phyloP scores from a whole-genome alignment of 2,329 filamentous ascomycete genomes.

The Apiospora aurea region DNA sequence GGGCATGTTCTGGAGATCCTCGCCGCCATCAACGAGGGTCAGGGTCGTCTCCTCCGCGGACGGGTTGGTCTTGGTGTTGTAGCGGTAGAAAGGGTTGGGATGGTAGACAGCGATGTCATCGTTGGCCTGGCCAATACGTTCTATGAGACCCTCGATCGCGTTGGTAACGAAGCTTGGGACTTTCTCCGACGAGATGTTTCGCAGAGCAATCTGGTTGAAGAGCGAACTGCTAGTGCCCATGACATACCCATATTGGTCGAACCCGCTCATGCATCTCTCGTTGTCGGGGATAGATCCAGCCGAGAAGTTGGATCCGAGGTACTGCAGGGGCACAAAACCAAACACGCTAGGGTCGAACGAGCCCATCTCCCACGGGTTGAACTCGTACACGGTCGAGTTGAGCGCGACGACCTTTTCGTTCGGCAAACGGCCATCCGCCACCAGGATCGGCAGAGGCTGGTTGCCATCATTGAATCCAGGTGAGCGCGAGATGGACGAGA shows the following conservation, averaged over 20 bases:
- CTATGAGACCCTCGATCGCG: conserved; percentile 60
- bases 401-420: conserved; percentile 66
- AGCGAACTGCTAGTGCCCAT: conserved; percentile 87
- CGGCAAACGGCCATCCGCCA: conserved; percentile 72
- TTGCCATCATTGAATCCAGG: conserved; percentile 67
- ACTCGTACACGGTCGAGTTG: conserved; percentile 81
- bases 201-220: conserved; percentile 80
- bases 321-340: conserved; percentile 75
- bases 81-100: conserved; percentile 79
- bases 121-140: conserved; percentile 61
- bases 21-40: conserved; percentile 79
- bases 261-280: conserved; percentile 74
- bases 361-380: conserved; percentile 82
- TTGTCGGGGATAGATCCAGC: conserved; percentile 62
- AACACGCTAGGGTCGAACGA: conserved; percentile 76
- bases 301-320: conserved; percentile 76
- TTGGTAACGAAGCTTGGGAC: conserved; percentile 58
- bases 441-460: conserved; percentile 75
- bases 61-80: conserved; percentile 64
- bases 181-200: conserved; percentile 59
- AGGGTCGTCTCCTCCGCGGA: conserved; percentile 62
- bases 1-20: conserved; percentile 81
- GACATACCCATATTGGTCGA: conserved; percentile 82
- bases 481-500: conserved; percentile 72
- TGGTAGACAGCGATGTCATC: conserved; percentile 77